phyloP scores from a whole-genome alignment of 805 yeast species.

The Saturnispora mendoncae region DNA sequence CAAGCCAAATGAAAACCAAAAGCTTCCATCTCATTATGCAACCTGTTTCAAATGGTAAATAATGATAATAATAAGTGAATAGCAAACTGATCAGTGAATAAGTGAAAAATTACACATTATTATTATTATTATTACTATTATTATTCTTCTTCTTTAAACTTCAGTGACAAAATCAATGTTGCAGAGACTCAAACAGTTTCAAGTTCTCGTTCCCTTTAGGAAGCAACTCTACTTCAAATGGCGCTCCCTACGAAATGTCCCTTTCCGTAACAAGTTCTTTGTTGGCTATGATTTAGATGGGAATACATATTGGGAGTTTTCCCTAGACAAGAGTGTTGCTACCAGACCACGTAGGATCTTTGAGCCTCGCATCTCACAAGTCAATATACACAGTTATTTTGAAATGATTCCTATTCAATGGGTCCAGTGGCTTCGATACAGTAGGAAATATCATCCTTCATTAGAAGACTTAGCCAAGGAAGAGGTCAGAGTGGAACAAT shows the following conservation, averaged over 20 bases:
- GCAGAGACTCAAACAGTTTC: constrained; percentile 30
- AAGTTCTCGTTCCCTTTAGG: constrained; percentile 38
- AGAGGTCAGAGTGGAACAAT: constrained; percentile 42
- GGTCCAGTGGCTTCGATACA: constrained; percentile 71
- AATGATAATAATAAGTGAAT: too few relatives aligned
- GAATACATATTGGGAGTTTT: constrained; percentile 80
- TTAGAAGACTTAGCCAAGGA: constrained; percentile 55
- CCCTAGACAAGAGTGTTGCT: constrained; percentile 30
- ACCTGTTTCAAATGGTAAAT: not conserved
- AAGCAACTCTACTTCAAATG: constrained; percentile 45
- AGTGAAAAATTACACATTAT: not conserved
- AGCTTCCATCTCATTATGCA: not conserved
- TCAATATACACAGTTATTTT: constrained; percentile 50
- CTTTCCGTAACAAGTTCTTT: constrained; percentile 62
- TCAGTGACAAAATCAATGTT: too few relatives aligned
- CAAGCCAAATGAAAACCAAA: not conserved
- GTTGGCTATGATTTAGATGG: constrained; percentile 76
- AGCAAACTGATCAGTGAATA: too few relatives aligned
- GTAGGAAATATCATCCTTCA: constrained; percentile 52
- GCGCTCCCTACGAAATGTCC: constrained; percentile 54
- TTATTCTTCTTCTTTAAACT: too few relatives aligned
- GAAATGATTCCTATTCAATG: constrained; percentile 59
- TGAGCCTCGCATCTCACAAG: constrained; percentile 41
- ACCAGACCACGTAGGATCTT: constrained; percentile 52
- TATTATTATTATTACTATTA: too few relatives aligned